phyloP scores from a whole-genome alignment of 75 land plant genomes.

The Sequoia sempervirens region DNA sequence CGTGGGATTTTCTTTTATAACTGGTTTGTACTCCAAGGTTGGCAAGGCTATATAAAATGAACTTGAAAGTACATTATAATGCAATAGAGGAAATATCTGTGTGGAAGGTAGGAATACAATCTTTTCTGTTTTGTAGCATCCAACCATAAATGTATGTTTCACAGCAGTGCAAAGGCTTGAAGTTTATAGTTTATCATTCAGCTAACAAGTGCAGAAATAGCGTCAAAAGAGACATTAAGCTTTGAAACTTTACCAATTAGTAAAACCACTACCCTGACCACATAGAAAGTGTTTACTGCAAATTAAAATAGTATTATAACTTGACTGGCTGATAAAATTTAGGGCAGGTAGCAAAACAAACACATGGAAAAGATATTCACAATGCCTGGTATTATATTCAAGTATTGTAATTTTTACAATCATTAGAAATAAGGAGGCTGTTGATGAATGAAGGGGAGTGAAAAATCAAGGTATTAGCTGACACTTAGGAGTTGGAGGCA shows the following conservation, averaged over 20 bases:
- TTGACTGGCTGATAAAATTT: neutral
- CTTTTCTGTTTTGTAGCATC: neutral
- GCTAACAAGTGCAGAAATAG: neutral
- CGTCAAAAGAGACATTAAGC: neutral
- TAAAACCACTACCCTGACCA: neutral
- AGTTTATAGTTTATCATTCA: neutral
- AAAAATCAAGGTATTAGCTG: neutral
- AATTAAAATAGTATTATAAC: neutral
- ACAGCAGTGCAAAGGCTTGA: neutral
- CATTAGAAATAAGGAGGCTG: neutral
- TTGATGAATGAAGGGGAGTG: neutral
- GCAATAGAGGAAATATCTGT: neutral
- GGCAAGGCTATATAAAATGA: neutral
- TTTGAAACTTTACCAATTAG: neutral
- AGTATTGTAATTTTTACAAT: neutral
- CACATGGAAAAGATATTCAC: neutral
- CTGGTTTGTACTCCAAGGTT: slow-evolving; percentile 34
- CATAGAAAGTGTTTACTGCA: neutral
- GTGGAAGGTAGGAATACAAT: neutral
- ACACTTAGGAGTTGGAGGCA: neutral
- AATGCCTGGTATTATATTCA: neutral
- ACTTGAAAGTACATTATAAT: neutral
- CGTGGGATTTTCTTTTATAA: slow-evolving; percentile 69
- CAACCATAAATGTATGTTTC: neutral
- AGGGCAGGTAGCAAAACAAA: neutral